Evolutionary conservation across 345 rosid species (phyloP).

Genomic region (Ceriops tagal): DNA sequence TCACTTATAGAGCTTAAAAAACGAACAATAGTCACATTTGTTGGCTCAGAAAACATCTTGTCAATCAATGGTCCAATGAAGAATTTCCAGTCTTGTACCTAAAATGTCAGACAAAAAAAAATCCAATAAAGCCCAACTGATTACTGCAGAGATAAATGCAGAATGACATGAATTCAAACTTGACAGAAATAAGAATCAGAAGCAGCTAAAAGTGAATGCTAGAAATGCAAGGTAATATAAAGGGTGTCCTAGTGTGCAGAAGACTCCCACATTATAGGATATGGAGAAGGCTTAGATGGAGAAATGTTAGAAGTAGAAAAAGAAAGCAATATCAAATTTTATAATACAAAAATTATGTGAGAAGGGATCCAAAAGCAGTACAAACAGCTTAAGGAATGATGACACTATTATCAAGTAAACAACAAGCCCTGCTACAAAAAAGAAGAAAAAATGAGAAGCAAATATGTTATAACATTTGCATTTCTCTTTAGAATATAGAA

Average conservation of each 20-base stretch:
- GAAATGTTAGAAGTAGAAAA: no score
- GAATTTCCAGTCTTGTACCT: conserved; percentile 75
- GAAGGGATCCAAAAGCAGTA: not conserved
- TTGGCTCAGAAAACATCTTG: conserved; percentile 87
- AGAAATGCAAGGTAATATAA: not conserved
- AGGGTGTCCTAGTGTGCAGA: no score
- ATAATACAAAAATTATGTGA: not conserved
- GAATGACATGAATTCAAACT: conserved; percentile 4
- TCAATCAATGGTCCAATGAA: conserved; percentile 62
- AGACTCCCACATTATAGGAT: no score
- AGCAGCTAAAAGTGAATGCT: not conserved
- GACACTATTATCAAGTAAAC: not conserved
- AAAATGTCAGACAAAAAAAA: conserved; percentile 8
- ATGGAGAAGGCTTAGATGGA: no score
- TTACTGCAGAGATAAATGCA: conserved; percentile 5
- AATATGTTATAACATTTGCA: no score
- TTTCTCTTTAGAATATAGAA: no score
- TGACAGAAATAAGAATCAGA: not conserved
- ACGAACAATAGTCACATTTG: conserved; percentile 72
- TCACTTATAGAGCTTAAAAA: conserved; percentile 72
- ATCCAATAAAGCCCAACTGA: conserved; percentile 15
- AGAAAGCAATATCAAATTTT: no score
- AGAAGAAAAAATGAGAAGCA: no score
- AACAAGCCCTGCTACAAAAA: no score
- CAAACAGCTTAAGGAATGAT: not conserved